Base-by-base conservation (phyloP, 163 green algal genomes). In the Scenedesmus sp. region DNA sequence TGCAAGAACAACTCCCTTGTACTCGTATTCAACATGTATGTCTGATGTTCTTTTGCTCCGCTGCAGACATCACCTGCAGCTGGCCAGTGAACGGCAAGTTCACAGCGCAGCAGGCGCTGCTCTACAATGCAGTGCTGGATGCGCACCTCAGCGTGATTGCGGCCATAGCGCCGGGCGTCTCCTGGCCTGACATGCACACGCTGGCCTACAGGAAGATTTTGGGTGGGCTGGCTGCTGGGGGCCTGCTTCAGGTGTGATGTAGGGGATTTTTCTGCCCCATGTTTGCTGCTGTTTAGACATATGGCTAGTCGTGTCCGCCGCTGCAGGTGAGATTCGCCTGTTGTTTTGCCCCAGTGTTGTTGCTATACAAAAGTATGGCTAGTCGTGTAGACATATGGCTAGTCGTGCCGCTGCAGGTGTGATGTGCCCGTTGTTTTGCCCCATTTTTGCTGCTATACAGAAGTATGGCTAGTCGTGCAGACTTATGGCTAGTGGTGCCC, bases 71-170 rank as follows among this genome's bases (percentile, higher is more conserved):
- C 93, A 99, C 97, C 13, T 95, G 92, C 90, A 93, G 89, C 20
- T 95, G 89, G 88, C 96, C 97, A 12, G 90, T 92, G 43, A 93
- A 85, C 68, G 97, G 96, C 87, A 94, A 91, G 56, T 98, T 99
- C 94, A 96, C 92, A 0, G 15, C 90, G 0, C 78, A 96, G 15
- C 96, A 98, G 92, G 90, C 79, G 26, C 40, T 93, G 0, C 88
- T 98, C 18, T 99, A 98, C 91, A 92, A 97, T 22, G 95, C 94
- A 0, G 97, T 99, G 83, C 95, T 99, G 72, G 78, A 76, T 0
- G 97, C 97, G 0, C 94, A 96, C 46, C 30, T 94, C 24, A 91
- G 89, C 3, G 97, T 99, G 5, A 92, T 97, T 5, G 85, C 88
- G 0, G 92, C 91, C 7, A 96, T 98, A 61, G 95, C 94, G 91